Base-by-base conservation (phyloP, 2,329 filamentous ascomycete species). In the Cladosporium halotolerans region DNA sequence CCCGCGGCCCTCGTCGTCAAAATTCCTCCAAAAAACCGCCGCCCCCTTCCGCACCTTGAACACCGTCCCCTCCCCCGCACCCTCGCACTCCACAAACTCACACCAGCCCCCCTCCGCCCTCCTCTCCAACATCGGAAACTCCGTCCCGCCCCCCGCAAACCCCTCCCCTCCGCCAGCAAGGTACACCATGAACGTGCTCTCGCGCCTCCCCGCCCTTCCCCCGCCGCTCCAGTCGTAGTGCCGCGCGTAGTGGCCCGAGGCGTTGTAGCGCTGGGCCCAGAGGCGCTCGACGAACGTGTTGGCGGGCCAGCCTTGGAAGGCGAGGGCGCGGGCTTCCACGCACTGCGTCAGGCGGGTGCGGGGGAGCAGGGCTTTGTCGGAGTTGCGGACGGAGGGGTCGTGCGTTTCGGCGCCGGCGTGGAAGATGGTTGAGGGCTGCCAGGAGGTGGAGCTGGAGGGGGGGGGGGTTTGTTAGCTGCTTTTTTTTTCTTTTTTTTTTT, bases 121-220 rank as follows among this genome's bases (percentile, higher is more conserved):
- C 66, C 63, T 72, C 36, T 61, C 59, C 14, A 84, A 56, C 2
- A 76, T 67, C 3, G 81, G 81, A 53, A 84, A 84, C 59, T 82
- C 76, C 18, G 81, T 84, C 3, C 80, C 81, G 1, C 81, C 81
- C 1, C 81, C 81, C 13, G 70, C 71, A 57, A 79, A 80, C 44
- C 78, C 69, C 6, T 67, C 75, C 8, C 70, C 67, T 3, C 23
- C 23, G 23, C 23, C 23, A 7, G 23, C 23, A 0, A 84, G 64
- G 61, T 83, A 84, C 1, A 84, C 81, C 79, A 84, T 83, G 60
- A 84, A 84, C 2, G 75, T 81, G 52, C 75, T 80, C 5, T 79
- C 66, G 0, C 81, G 69, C 34, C 67, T 43, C 3, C 64, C 60
- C 2, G 47, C 53, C 31, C 62, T 62, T 4, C 57, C 70, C 55